Base-by-base conservation (phyloP, 495 filamentous ascomycete genomes). In the Lasiosphaeris hirsuta region DNA sequence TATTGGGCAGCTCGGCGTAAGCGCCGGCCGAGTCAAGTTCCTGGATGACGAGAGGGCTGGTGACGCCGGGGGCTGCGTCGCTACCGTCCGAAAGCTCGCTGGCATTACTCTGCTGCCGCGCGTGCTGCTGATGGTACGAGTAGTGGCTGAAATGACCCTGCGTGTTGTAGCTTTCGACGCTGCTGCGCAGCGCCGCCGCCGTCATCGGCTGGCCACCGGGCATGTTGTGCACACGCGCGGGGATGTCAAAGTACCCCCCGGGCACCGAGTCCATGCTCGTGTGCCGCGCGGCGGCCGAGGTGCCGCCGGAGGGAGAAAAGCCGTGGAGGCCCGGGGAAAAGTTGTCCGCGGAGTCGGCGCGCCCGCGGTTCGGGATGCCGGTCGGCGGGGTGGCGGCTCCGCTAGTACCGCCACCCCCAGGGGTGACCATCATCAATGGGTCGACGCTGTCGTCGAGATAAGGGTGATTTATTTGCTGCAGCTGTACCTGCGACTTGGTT, bases 51-150 rank as follows among this genome's bases (percentile, higher is more conserved):
- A 64, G 33, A 0, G 51, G 59, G 9, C 54, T 59, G 4, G 45
- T 50, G 2, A 52, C 41, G 0, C 61, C 69, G 33, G 56, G 65
- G 5, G 52, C 59, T 5, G 60, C 51, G 7, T 72, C 68, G 46
- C 58, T 63, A n/a, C 72, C 69, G 37, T 69, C 69, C 1, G 69
- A 72, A 0, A 76, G 60, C 41, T 76, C 73, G 59, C 72, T 77
- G 7, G 68, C 61, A 54, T 75, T 70, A 60, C 72, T 76, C 4
- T 60, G 60, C 7, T 74, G 63, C 0, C 74, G 71, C 23, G 23
- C 23, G 23, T 30, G 23, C 43, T 55, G 59, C 54, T 78, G 75
- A 1, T 59, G 54, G 45, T 60, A 63, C 5, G 38, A 51, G 46
- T 62, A 63, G 3, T 54, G 40, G 6, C 42, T 34, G 51, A 33